Conservation (phyloP, 2,329 filamentous ascomycete genomes). For the Simplicillium sp. region DNA sequence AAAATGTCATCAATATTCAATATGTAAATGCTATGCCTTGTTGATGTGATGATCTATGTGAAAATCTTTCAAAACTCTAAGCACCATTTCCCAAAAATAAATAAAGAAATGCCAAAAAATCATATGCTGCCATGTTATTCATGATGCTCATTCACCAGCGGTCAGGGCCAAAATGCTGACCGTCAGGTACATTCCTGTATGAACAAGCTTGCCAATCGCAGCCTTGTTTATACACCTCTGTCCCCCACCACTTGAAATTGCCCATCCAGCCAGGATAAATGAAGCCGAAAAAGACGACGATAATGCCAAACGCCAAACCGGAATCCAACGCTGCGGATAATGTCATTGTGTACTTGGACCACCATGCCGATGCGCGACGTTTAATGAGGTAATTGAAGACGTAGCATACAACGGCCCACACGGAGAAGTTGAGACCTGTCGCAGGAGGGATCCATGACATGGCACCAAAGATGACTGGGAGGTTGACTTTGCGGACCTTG, state of each 20-base stretch:
- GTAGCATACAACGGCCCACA: constrained; percentile 80
- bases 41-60: no score
- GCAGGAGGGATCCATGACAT: constrained; percentile 83
- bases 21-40: background rate
- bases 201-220: constrained; percentile 80
- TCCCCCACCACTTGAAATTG: constrained; percentile 79
- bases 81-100: no score
- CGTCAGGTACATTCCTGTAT: constrained; percentile 54
- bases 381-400: constrained; percentile 73
- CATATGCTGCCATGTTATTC: background rate
- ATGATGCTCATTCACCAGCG: constrained; percentile 34
- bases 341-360: constrained; percentile 88
- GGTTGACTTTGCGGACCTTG: constrained; percentile 66
- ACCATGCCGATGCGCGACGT: constrained; percentile 64
- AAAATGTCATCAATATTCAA: constrained; percentile 3
- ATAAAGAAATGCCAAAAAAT: no score
- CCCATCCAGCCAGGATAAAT: constrained; percentile 71
- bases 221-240: constrained; percentile 73
- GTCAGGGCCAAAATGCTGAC: constrained; percentile 57
- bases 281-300: constrained; percentile 78
- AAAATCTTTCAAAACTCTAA: no score
- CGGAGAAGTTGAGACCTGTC: constrained; percentile 77
- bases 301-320: constrained; percentile 71
- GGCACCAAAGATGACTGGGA: constrained; percentile 75
- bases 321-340: constrained; percentile 76